A percentile compares a stretch with the other conserved stretches of the same genome.
phyloP scores from a whole-genome alignment of 768 basidiomycete species.

The Mycena epipterygia region DNA sequence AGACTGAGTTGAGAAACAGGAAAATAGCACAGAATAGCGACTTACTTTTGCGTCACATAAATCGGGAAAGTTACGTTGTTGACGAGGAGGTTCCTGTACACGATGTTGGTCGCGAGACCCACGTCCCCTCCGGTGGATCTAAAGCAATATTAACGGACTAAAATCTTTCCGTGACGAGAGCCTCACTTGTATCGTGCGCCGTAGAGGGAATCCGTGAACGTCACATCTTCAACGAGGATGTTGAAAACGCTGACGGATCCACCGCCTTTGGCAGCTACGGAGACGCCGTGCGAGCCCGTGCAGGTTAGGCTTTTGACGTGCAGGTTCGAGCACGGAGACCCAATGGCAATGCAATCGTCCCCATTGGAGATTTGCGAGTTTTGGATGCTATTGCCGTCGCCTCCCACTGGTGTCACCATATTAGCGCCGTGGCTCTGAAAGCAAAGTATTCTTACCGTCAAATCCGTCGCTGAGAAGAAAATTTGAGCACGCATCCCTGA shows the following conservation, averaged over 20 bases:
- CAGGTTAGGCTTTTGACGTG: slow-evolving; percentile 27
- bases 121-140: slow-evolving; percentile 24
- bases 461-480: slow-evolving; percentile 16
- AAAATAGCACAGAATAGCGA: neutral
- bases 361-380: slow-evolving; percentile 26
- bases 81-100: slow-evolving; percentile 20
- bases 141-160: neutral
- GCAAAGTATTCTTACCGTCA: slow-evolving; percentile 1
- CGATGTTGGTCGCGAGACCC: slow-evolving; percentile 28
- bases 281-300: slow-evolving; percentile 33
- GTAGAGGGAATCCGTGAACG: slow-evolving; percentile 30
- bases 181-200: slow-evolving; percentile 33
- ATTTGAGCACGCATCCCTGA: too few relatives aligned
- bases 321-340: slow-evolving; percentile 31
- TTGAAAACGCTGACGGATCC: slow-evolving; percentile 30
- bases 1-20: neutral
- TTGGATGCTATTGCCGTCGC: slow-evolving; percentile 32
- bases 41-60: slow-evolving; percentile 34
- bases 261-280: slow-evolving; percentile 33
- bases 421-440: neutral
- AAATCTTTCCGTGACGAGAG: too few relatives aligned
- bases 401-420: slow-evolving; percentile 15
- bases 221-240: slow-evolving; percentile 30
- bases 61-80: slow-evolving; percentile 34
- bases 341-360: slow-evolving; percentile 32